These are phyloP conservation scores for Pythium utonaiense DNA, from an alignment of 352 stramenopile species.

Conservation along the genomic window DNA sequence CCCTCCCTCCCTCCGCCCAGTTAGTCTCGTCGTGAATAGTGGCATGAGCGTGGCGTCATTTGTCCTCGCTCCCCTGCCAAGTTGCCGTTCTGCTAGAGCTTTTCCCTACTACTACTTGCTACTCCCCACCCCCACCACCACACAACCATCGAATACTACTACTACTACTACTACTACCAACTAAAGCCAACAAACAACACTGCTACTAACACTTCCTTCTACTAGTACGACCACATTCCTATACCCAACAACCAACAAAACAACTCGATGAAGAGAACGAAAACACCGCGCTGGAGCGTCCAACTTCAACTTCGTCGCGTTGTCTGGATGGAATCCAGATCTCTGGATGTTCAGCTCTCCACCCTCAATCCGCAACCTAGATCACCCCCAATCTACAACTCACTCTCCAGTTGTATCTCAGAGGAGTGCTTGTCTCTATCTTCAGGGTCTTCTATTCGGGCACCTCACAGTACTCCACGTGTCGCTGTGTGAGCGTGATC, in stretches of 20 bases:
- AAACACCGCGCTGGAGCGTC: neutral
- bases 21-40: slow-evolving; percentile 1
- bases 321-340: too few relatives aligned
- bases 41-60: neutral
- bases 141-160: neutral
- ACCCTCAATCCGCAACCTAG: slow-evolving; percentile 3
- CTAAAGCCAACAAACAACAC: neutral
- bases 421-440: neutral
- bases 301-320: neutral
- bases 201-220: neutral
- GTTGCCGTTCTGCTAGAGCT: neutral
- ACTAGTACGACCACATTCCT: too few relatives aligned
- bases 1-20: neutral
- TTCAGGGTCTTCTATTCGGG: slow-evolving; percentile 8
- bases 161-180: neutral
- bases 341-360: neutral
- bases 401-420: neutral
- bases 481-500: slow-evolving; percentile 10
- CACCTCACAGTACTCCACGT: neutral
- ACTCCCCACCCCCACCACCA: neutral
- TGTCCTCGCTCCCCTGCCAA: neutral
- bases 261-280: too few relatives aligned
- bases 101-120: neutral
- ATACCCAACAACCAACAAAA: too few relatives aligned
- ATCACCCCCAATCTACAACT: neutral